Base-by-base conservation (phyloP, 768 basidiomycete species). In the Bullera alba region DNA sequence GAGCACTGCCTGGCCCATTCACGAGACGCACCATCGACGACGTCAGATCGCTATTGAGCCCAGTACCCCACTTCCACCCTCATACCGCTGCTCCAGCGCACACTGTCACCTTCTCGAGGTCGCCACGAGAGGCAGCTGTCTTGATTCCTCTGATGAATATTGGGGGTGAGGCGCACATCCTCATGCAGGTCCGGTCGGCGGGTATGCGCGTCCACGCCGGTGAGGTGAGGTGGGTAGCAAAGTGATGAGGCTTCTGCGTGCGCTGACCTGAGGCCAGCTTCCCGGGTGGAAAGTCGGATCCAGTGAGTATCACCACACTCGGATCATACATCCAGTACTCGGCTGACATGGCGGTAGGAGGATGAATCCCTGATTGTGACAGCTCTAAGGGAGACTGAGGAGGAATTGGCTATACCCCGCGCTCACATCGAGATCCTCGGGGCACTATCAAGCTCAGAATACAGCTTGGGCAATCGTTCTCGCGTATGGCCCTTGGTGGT, bases 271-370 rank as follows among this genome's bases (percentile, higher is more conserved):
- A 6, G n/a, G 7, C 22, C 36, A 72, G 70, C 57, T 72, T 72
- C 48, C 66, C 70, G 32, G 70, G 70, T n/a, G 70, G 70, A 2
- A 70, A 69, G 46, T 42, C 50, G 10, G 70, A 72, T 39, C 23
- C 54, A 7, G 70, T 65, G 36, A 46, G 65, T 51, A 10, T 0
- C 16, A 14, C 28, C 21, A 35, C 6, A 23, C 22, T 39, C n/a
- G n/a, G n/a, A 23, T 22, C 46, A 22, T 12, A 34, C 10, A 34
- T 34, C 8, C 32, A 8, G 32, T 34, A 10, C 32, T 10, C 32
- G n/a, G 32, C 32, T 34, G 32, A 34, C 37, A 34, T 34, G 10
- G n/a, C 8, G 7, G 4, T 36, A 62, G 63, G 46, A 43, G n/a
- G 64, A 64, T 39, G 50, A 42, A 2, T 39, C 46, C 1, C 46